phyloP scores from a whole-genome alignment of 768 basidiomycete genomes.

The Russula sp. region DNA sequence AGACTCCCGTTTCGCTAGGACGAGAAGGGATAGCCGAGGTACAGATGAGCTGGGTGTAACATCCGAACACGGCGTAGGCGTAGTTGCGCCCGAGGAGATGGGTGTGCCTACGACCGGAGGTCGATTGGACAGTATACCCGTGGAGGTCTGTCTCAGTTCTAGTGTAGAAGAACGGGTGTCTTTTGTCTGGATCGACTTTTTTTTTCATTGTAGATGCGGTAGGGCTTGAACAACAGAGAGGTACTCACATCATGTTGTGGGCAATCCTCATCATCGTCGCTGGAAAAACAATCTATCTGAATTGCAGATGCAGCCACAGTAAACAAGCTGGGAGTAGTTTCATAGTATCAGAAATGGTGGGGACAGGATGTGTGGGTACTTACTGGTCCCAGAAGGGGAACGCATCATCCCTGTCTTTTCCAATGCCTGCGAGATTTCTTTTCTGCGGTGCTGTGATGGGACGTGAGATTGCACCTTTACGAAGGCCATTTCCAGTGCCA shows the following conservation, averaged over 20 bases:
- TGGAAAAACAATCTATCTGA: conserved; percentile 50
- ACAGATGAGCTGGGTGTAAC: conserved; percentile 22
- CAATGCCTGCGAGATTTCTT: conserved; percentile 76
- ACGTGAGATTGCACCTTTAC: conserved; percentile 66
- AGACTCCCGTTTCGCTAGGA: conserved; percentile 67
- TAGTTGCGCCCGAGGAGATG: conserved; percentile 32
- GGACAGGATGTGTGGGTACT: conserved; percentile 29
- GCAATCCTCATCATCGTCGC: conserved; percentile 39
- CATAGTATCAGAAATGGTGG: neutral
- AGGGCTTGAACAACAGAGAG: too few relatives aligned
- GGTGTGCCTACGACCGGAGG: conserved; percentile 47
- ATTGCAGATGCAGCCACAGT: conserved; percentile 78
- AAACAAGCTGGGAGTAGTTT: conserved; percentile 63
- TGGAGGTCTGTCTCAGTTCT: conserved; percentile 51
- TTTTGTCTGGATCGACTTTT: conserved; percentile 19
- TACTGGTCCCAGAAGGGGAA: conserved; percentile 99
- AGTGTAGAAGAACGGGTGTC: conserved; percentile 17
- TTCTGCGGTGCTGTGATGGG: conserved; percentile 80
- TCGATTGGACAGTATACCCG: conserved; percentile 71
- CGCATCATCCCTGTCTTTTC: conserved; percentile 90
- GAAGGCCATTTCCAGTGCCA: conserved; percentile 80
- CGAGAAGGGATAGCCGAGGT: conserved; percentile 45
- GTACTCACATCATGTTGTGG: conserved; percentile 14
- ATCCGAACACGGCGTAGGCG: conserved; percentile 36
- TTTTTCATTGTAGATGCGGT: neutral